Base-by-base conservation (phyloP, 2,329 filamentous ascomycete species). In the Magnaporthiopsis poae region DNA sequence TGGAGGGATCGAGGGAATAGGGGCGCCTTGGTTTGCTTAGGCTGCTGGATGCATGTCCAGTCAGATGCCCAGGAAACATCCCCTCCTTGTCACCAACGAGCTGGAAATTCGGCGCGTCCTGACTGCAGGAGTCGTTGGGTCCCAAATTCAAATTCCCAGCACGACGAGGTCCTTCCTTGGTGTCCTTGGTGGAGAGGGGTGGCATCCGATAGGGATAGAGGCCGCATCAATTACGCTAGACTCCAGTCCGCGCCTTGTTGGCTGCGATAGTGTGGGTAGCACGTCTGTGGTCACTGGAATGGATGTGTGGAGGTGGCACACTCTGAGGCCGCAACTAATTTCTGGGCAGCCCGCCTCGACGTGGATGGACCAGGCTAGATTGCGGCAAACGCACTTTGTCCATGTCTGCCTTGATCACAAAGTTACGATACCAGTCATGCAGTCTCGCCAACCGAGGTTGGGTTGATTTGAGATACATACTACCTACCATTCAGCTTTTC, bases 341-440 rank as follows among this genome's bases (percentile, higher is more conserved):
- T 64, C 62, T 64, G 18, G 62, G 39, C 62, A 35, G 35, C 62
- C 46, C 33, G 46, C 35, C 63, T 60, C 46, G 63, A 25, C 62
- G 59, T 59, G 33, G 39, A 64, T 59, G 33, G 39, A 64, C 25
- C 39, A 64, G 52, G 39, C 29, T 33, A n/a, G 52, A 33, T 25
- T 64, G 31, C 18, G 13, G 8, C n/a, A 13, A 13, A 7, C 46
- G 46, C 46, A 56, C 31, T 11, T 25, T 56, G 46, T 25, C 46
- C 35, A 36, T 36, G 35, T 36, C 35, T 52, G 46, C 46, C 46
- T 56, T 9, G 46, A 2, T n/a, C 21, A 56, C 46, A 56, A 21
- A 5, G 21, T 36, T 9, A 56, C 25, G 21, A 56, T 56, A 25
- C 46, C 46, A 56, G 46, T 56, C 46, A 56, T 56, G 46, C 46